Evolutionary conservation across 2,329 filamentous ascomycete species (phyloP).

Genomic region (Sporothrix humicola): DNA sequence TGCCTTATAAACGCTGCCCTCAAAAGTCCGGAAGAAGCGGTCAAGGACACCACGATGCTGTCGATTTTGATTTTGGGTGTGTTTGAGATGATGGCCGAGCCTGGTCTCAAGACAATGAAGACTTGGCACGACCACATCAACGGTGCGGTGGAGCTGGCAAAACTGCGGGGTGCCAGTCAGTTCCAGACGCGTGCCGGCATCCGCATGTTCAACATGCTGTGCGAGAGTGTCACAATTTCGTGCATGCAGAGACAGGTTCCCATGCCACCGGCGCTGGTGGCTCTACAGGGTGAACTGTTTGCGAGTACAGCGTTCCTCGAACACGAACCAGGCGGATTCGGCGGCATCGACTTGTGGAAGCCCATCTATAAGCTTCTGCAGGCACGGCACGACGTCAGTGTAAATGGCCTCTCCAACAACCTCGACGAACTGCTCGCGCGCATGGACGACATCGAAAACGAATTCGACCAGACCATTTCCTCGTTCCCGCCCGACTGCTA

Average conservation of each 20-base stretch:
- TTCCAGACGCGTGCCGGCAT: slow-evolving; percentile 54
- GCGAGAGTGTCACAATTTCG: slow-evolving; percentile 57
- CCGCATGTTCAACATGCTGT: slow-evolving; percentile 61
- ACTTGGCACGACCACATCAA: slow-evolving; percentile 61
- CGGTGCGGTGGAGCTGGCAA: slow-evolving; percentile 58
- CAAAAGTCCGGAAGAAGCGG: slow-evolving; percentile 50
- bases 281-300: slow-evolving; percentile 53
- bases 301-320: slow-evolving; percentile 41
- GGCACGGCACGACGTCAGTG: slow-evolving; percentile 53
- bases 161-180: slow-evolving; percentile 55
- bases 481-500: slow-evolving; percentile 51
- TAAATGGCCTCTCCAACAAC: slow-evolving; percentile 46
- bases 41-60: slow-evolving; percentile 59
- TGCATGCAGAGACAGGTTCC: slow-evolving; percentile 57
- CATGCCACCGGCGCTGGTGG: slow-evolving; percentile 55
- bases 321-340: slow-evolving; percentile 44
- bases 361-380: slow-evolving; percentile 55
- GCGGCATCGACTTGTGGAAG: slow-evolving; percentile 50
- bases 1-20: slow-evolving; percentile 58
- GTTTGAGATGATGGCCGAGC: slow-evolving; percentile 60
- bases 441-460: slow-evolving; percentile 50
- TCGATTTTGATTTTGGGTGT: slow-evolving; percentile 60
- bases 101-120: slow-evolving; percentile 52
- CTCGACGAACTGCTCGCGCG: slow-evolving; percentile 51
- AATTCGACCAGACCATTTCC: slow-evolving; percentile 50